A percentile compares a stretch with the other conserved stretches of the same genome.
These are phyloP conservation scores for Aplosporella prunicola DNA, from an alignment of 2,329 filamentous ascomycete genomes.

Conservation along the genomic window DNA sequence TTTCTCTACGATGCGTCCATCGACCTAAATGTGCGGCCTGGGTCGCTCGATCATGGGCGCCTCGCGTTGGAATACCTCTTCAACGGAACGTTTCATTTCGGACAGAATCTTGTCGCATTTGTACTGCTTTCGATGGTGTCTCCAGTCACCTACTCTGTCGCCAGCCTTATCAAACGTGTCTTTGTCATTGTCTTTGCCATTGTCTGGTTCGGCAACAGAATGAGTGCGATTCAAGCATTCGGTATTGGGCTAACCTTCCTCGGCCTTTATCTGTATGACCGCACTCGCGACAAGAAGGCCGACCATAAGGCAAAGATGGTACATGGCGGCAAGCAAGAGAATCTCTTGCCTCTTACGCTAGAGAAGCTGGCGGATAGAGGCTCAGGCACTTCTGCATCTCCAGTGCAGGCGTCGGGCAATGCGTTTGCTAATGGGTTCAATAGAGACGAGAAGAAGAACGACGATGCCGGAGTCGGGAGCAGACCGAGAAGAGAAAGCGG, in stretches of 20 bases:
- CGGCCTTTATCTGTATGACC: slow-evolving; percentile 90
- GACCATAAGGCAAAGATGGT: slow-evolving; percentile 62
- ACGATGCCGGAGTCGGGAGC: slow-evolving; percentile 39
- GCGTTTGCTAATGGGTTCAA: slow-evolving; percentile 13
- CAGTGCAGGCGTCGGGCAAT: slow-evolving; percentile 6
- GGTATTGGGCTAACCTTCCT: slow-evolving; percentile 86
- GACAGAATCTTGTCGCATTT: slow-evolving; percentile 92
- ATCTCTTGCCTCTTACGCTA: slow-evolving; percentile 50
- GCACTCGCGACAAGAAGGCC: slow-evolving; percentile 80
- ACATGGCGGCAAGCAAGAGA: slow-evolving; percentile 54
- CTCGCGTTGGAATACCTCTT: slow-evolving; percentile 80
- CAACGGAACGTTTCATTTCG: slow-evolving; percentile 95
- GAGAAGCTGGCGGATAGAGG: slow-evolving; percentile 8
- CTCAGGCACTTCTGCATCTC: slow-evolving; percentile 1
- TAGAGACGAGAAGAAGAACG: slow-evolving; percentile 47
- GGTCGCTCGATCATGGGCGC: slow-evolving; percentile 54
- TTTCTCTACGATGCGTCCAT: slow-evolving; percentile 75
- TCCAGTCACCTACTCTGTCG: slow-evolving; percentile 94
- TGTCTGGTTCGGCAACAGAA: slow-evolving; percentile 88
- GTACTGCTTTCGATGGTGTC: slow-evolving; percentile 85
- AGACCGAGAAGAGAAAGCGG: slow-evolving; percentile 32
- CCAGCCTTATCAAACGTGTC: slow-evolving; percentile 90
- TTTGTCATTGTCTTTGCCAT: slow-evolving; percentile 94
- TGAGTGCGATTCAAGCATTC: slow-evolving; percentile 69
- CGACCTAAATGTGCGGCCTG: slow-evolving; percentile 65